Evolutionary conservation across 257 asterid species (phyloP).

Genomic region (Fraxinus cuspidata): DNA sequence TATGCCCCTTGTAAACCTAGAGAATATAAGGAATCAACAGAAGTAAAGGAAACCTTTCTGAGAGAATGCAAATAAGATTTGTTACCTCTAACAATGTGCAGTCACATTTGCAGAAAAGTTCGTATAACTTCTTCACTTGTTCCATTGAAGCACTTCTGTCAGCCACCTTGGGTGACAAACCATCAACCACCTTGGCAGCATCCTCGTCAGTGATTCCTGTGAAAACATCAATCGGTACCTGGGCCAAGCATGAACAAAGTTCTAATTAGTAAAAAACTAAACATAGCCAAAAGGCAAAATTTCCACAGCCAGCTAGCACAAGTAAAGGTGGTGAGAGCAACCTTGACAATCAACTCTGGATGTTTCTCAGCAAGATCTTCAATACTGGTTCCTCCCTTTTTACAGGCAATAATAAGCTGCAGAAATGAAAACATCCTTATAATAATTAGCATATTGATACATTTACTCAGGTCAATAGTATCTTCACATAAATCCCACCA

Average conservation of each 20-base stretch:
- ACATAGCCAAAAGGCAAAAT: background rate
- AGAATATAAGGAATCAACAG: conserved; percentile 2
- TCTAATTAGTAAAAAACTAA: conserved; percentile 12
- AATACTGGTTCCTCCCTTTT: conserved; percentile 97
- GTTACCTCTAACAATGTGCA: conserved; percentile 92
- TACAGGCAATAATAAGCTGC: conserved; percentile 94
- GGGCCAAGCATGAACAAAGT: conserved; percentile 17
- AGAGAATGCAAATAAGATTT: conserved; percentile 15
- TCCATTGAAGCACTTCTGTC: conserved; percentile 83
- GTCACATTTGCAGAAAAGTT: conserved; percentile 91
- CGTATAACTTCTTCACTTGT: conserved; percentile 95
- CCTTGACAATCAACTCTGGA: conserved; percentile 95
- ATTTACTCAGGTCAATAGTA: background rate
- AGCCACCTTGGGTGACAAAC: conserved; percentile 84
- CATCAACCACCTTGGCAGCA: conserved; percentile 99
- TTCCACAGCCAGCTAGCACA: conserved; percentile 9
- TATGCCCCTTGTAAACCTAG: conserved; percentile 15
- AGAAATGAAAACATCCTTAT: conserved; percentile 17
- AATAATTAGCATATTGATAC: conserved; percentile 9
- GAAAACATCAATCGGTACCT: conserved; percentile 95
- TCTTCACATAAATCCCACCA: background rate
- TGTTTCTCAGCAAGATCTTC: conserved; percentile 98
- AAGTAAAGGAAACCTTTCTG: background rate
- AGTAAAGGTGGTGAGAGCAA: conserved; percentile 26
- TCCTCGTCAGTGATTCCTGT: conserved; percentile 95